These are phyloP conservation scores for Hanseniaspora guilliermondii DNA, from an alignment of 805 yeast species.

Conservation along the genomic window DNA sequence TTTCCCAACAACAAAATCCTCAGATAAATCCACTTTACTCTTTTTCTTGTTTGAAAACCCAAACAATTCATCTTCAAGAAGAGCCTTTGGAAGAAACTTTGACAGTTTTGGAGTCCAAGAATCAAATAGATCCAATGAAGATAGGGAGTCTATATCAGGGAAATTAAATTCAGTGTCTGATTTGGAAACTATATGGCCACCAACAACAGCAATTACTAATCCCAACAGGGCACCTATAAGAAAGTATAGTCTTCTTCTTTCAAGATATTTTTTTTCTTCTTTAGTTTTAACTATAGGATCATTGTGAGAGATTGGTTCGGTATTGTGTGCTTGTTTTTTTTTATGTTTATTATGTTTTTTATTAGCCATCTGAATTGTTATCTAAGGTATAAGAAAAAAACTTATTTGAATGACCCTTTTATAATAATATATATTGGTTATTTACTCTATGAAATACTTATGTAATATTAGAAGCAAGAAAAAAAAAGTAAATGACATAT, in stretches of 20 bases:
- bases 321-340: not conserved
- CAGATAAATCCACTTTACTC: slow-evolving; percentile 41
- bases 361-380: not conserved
- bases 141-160: slow-evolving; percentile 43
- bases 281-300: not conserved
- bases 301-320: too few species aligned
- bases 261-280: slow-evolving; percentile 17
- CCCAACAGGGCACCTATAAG: slow-evolving; percentile 66
- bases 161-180: slow-evolving; percentile 31
- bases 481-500: too few species aligned
- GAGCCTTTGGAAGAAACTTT: slow-evolving; percentile 37
- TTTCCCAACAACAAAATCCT: slow-evolving; percentile 80
- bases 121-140: slow-evolving; percentile 46
- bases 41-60: slow-evolving; percentile 17
- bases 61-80: slow-evolving; percentile 40
- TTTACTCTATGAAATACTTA: too few species aligned
- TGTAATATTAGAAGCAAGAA: too few species aligned
- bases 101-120: slow-evolving; percentile 59
- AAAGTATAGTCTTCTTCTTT: slow-evolving; percentile 47
- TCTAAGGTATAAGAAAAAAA: too few species aligned
- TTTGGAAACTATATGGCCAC: slow-evolving; percentile 35
- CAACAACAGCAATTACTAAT: slow-evolving; percentile 47
- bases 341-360: not conserved
- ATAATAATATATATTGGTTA: too few species aligned
- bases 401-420: not conserved